Conservation (phyloP, 441 rosid genomes). For the Euphorbia celastroides region DNA sequence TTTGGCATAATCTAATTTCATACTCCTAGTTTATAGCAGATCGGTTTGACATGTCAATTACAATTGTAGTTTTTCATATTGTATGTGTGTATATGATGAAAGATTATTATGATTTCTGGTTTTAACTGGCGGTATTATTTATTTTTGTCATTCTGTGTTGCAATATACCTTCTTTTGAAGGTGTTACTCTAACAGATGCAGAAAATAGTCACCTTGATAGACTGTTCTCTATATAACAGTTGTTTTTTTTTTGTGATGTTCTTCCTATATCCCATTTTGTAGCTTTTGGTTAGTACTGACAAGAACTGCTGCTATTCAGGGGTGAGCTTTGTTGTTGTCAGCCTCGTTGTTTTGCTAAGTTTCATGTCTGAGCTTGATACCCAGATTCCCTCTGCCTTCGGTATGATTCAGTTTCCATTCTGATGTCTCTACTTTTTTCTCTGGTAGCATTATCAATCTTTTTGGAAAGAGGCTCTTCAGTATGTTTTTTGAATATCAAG, state of each 20-base stretch:
- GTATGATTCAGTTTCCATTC: slow-evolving; percentile 24
- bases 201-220: background rate
- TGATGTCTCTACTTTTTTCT: background rate
- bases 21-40: background rate
- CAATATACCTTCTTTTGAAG: background rate
- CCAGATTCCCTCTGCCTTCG: slow-evolving; percentile 79
- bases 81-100: background rate
- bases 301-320: slow-evolving; percentile 23
- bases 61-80: background rate
- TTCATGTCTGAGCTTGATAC: slow-evolving; percentile 93
- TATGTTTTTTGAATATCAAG: no score
- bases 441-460: background rate
- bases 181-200: background rate
- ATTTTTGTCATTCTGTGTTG: background rate
- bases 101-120: background rate
- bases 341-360: slow-evolving; percentile 43
- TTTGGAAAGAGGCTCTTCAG: no score
- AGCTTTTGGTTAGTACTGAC: slow-evolving; percentile 6
- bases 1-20: background rate
- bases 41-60: background rate
- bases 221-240: background rate
- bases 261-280: background rate
- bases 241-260: background rate
- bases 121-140: background rate
- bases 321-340: slow-evolving; percentile 45